Evolutionary conservation across 2,329 filamentous ascomycete species (phyloP).

Genomic region (Penicillium sp.): DNA sequence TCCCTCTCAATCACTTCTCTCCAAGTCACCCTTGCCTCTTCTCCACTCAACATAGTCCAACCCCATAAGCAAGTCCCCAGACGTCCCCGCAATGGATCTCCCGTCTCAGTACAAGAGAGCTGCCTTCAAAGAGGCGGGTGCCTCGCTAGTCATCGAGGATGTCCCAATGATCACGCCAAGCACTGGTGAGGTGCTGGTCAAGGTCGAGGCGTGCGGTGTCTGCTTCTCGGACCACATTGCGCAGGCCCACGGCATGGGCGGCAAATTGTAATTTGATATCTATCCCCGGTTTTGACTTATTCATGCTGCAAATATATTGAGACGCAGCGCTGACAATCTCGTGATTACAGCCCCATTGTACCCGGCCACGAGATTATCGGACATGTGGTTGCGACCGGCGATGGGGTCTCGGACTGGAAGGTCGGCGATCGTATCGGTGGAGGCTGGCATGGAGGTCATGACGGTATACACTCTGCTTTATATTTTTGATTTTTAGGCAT

Average conservation of each 20-base stretch:
- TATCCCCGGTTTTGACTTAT: slow-evolving; percentile 1
- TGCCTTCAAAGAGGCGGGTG: slow-evolving; percentile 56
- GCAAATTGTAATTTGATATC: slow-evolving; percentile 46
- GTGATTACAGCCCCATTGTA: slow-evolving; percentile 52
- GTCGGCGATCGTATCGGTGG: slow-evolving; percentile 68
- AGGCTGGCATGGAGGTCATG: slow-evolving; percentile 65
- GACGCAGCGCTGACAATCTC: neutral
- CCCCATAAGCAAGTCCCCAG: too few species aligned
- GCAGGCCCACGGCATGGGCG: slow-evolving; percentile 54
- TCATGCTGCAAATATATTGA: neutral
- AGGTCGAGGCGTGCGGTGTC: slow-evolving; percentile 71
- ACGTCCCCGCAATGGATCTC: slow-evolving; percentile 35
- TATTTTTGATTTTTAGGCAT: neutral
- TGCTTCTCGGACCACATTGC: slow-evolving; percentile 64
- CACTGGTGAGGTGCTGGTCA: slow-evolving; percentile 65
- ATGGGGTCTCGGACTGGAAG: slow-evolving; percentile 55
- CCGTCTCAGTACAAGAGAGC: slow-evolving; percentile 70
- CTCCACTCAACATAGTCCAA: neutral
- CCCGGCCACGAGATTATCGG: slow-evolving; percentile 75
- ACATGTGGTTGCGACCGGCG: slow-evolving; percentile 62
- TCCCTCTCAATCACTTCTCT: neutral
- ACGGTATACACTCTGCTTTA: slow-evolving; percentile 18
- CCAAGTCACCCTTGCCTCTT: neutral
- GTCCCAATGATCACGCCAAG: slow-evolving; percentile 59
- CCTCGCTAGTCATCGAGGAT: slow-evolving; percentile 60